Percentiles rank a stretch among this genome's conserved stretches.
Evolutionary conservation across 129 eudicot genomes (phyloP).

Genomic region (Chrysanthemum makinoi): DNA sequence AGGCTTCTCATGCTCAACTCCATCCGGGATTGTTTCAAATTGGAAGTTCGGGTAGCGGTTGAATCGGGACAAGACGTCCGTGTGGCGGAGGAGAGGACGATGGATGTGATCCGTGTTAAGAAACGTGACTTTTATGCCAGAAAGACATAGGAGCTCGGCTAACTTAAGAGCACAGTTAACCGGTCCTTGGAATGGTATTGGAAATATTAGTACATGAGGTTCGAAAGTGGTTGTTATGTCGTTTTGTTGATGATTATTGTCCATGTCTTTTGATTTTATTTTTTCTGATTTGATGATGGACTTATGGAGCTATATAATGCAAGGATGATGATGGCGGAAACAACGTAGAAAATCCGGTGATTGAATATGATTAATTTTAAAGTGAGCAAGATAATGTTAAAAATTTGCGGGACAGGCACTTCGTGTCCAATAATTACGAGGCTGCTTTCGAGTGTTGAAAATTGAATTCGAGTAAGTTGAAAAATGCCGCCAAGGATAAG

Average conservation of each 20-base stretch:
- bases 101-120: conserved; percentile 53
- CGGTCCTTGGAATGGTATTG: conserved; percentile 65
- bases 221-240: background rate
- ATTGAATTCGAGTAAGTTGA: background rate
- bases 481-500: background rate
- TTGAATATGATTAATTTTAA: too few species aligned
- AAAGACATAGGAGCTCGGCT: conserved; percentile 57
- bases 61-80: conserved; percentile 45
- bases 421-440: background rate
- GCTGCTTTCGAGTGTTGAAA: conserved; percentile 9
- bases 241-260: conserved; percentile 15
- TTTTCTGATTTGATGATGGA: too few species aligned
- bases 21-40: conserved; percentile 36
- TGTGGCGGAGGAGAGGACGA: conserved; percentile 49
- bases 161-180: conserved; percentile 60
- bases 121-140: conserved; percentile 54
- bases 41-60: conserved; percentile 33
- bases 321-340: too few species aligned
- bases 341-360: too few species aligned
- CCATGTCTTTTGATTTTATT: too few species aligned
- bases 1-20: conserved; percentile 31
- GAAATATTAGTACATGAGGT: conserved; percentile 67
- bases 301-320: too few species aligned
- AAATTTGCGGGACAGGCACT: too few species aligned
- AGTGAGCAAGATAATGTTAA: too few species aligned